Conservation (phyloP, 495 filamentous ascomycete genomes). For the Gamarada debralockiae region DNA sequence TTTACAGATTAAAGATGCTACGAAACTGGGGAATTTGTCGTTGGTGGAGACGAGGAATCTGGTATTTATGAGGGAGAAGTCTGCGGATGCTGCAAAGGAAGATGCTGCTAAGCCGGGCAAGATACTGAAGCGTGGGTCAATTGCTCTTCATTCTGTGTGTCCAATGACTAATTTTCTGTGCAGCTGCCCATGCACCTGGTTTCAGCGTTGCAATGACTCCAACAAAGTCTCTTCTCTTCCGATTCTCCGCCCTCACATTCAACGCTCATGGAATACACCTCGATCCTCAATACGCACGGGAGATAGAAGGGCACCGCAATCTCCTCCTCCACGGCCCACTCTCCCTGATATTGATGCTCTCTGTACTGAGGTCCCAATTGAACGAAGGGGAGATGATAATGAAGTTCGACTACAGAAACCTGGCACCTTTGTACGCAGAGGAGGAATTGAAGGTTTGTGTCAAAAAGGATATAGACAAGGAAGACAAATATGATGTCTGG, state of each 20-base stretch:
- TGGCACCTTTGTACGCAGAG: slow-evolving; percentile 75
- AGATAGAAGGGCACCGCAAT: slow-evolving; percentile 68
- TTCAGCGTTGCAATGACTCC: slow-evolving; percentile 18
- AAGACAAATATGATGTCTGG: slow-evolving; percentile 57
- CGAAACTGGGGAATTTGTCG: not conserved
- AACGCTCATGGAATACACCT: slow-evolving; percentile 86
- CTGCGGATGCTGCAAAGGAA: not conserved
- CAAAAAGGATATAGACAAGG: slow-evolving; percentile 24
- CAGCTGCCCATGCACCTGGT: slow-evolving; percentile 3
- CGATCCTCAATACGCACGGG: slow-evolving; percentile 64
- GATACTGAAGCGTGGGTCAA: slow-evolving; percentile 50
- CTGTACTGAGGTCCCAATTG: slow-evolving; percentile 52
- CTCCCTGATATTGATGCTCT: slow-evolving; percentile 69
- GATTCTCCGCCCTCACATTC: slow-evolving; percentile 81
- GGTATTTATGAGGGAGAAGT: slow-evolving; percentile 17
- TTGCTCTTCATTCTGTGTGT: not conserved
- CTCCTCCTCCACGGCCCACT: slow-evolving; percentile 86
- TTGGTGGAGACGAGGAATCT: slow-evolving; percentile 12
- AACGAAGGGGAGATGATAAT: slow-evolving; percentile 29
- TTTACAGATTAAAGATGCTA: not conserved
- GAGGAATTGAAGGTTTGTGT: slow-evolving; percentile 61
- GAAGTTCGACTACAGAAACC: slow-evolving; percentile 70
- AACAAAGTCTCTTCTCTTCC: slow-evolving; percentile 50
- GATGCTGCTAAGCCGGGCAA: slow-evolving; percentile 15
- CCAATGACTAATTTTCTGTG: not conserved